A percentile compares a stretch with the other conserved stretches of the same genome.
These are phyloP conservation scores for Tricholoma matsutake DNA, from an alignment of 768 basidiomycete species.

Conservation along the genomic window DNA sequence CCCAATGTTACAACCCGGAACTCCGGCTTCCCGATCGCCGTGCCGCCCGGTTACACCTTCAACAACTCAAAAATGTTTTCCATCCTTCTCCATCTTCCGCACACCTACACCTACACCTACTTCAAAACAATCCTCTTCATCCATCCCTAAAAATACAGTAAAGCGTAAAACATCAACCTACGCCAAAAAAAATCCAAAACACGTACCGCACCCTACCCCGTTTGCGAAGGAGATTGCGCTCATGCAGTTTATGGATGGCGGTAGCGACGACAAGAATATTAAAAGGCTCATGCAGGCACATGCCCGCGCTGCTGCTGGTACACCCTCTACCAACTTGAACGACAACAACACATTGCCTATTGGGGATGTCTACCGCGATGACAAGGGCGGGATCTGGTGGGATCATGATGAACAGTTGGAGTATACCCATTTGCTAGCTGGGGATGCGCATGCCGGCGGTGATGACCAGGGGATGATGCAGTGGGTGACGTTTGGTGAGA, in stretches of 20 bases:
- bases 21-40: slow-evolving; percentile 46
- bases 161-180: slow-evolving; percentile 50
- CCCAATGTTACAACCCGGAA: too few relatives aligned
- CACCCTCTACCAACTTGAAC: neutral
- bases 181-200: slow-evolving; percentile 29
- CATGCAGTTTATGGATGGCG: slow-evolving; percentile 69
- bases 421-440: slow-evolving; percentile 55
- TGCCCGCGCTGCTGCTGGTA: slow-evolving; percentile 41
- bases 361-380: slow-evolving; percentile 58
- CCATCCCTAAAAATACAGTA: slow-evolving; percentile 45
- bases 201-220: slow-evolving; percentile 31
- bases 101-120: slow-evolving; percentile 23
- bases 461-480: slow-evolving; percentile 17
- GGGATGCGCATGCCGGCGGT: slow-evolving; percentile 17
- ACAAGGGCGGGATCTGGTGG: slow-evolving; percentile 61
- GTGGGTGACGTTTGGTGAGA: neutral
- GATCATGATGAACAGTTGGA: slow-evolving; percentile 73
- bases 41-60: slow-evolving; percentile 58
- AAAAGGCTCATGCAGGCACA: slow-evolving; percentile 53
- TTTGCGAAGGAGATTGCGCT: slow-evolving; percentile 65
- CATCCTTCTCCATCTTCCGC: slow-evolving; percentile 50
- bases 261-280: slow-evolving; percentile 51
- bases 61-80: slow-evolving; percentile 41
- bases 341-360: slow-evolving; percentile 29
- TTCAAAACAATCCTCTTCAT: slow-evolving; percentile 16